phyloP scores from a whole-genome alignment of 192 early-diverging fungal species.

The Umbelopsis ramanniana region DNA sequence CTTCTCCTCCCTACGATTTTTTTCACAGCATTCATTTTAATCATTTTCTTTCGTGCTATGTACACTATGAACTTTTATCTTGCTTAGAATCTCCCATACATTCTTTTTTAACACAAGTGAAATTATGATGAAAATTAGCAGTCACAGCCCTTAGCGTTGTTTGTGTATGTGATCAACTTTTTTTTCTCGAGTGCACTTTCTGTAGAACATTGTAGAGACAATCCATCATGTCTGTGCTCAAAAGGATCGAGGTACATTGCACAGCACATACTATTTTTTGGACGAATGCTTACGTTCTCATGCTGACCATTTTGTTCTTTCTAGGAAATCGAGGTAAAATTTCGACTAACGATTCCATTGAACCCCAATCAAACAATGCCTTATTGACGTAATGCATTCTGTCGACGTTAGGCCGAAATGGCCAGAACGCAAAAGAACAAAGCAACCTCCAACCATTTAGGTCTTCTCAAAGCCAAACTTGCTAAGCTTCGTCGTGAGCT shows the following conservation, averaged over 20 bases:
- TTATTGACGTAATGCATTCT: conserved; percentile 26
- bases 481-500: conserved; percentile 97
- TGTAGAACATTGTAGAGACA: background rate
- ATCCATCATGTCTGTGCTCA: conserved; percentile 7
- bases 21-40: background rate
- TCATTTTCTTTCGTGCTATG: too few species aligned
- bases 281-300: background rate
- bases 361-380: background rate
- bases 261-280: background rate
- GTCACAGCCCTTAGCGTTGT: conserved; percentile 1
- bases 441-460: conserved; percentile 94
- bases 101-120: background rate
- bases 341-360: conserved; percentile 26
- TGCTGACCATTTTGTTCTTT: background rate
- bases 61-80: too few species aligned
- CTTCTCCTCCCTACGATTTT: background rate
- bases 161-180: background rate
- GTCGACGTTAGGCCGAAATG: conserved; percentile 72
- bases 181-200: background rate
- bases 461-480: conserved; percentile 93
- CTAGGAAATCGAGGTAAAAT: conserved; percentile 38
- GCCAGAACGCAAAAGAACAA: conserved; percentile 94
- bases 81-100: too few species aligned
- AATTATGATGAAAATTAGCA: background rate
- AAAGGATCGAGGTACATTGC: conserved; percentile 7